Percentiles rank a stretch among this genome's conserved stretches.
Conservation (phyloP, 306 rosid genomes). For the Alnus rubra region DNA sequence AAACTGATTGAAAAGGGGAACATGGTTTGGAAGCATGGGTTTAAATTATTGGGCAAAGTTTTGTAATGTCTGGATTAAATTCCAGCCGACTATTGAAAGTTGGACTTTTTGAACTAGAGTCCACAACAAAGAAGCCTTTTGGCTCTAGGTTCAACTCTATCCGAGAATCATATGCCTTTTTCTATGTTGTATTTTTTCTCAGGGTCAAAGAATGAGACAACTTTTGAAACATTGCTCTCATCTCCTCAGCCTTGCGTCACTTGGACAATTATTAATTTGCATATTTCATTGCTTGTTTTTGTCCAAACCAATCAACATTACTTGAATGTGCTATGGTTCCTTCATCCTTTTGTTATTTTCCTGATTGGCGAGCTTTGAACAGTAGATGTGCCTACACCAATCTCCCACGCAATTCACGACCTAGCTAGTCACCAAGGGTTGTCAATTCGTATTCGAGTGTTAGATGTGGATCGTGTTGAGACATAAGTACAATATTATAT, state of each 20-base stretch:
- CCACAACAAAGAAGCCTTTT: neutral
- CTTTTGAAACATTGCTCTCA: constrained; percentile 1
- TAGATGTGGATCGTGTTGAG: too few relatives aligned
- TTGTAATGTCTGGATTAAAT: constrained; percentile 6
- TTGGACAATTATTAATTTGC: neutral
- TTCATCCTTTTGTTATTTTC: neutral
- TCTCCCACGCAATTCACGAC: neutral
- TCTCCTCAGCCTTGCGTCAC: neutral
- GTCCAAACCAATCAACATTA: neutral
- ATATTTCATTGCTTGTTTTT: neutral
- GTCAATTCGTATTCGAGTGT: too few relatives aligned
- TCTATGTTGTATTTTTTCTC: neutral
- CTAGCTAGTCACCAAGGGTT: too few relatives aligned
- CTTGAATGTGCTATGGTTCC: neutral
- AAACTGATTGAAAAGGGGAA: constrained; percentile 35
- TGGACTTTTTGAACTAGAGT: neutral
- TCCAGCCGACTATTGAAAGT: neutral
- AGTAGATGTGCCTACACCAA: neutral
- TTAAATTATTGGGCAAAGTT: constrained; percentile 26
- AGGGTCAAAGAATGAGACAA: constrained; percentile 1
- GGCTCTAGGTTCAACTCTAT: neutral
- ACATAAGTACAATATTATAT: too few relatives aligned
- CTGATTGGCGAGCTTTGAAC: neutral
- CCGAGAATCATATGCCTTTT: neutral
- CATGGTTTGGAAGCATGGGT: constrained; percentile 28